These are phyloP conservation scores for Chaetomium olivaceum DNA, from an alignment of 2,329 filamentous ascomycete species.

Conservation along the genomic window DNA sequence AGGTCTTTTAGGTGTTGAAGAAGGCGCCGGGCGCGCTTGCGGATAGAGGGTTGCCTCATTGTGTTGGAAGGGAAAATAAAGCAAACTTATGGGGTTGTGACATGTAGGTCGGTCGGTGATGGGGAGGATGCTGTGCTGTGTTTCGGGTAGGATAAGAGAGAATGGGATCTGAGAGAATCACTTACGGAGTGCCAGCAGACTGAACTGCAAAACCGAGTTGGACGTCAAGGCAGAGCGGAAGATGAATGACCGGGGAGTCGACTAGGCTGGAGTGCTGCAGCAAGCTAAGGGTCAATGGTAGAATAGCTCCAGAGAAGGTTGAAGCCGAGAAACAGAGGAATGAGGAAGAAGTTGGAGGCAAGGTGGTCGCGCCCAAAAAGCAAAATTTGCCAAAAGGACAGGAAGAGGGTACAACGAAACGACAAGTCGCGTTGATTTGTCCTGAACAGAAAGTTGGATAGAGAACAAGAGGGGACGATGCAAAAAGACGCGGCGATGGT, in stretches of 20 bases:
- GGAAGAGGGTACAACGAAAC: conserved; percentile 14
- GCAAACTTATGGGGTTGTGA: background rate
- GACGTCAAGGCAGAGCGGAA: background rate
- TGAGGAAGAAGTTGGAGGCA: background rate
- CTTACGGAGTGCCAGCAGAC: background rate
- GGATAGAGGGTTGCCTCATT: conserved; percentile 13
- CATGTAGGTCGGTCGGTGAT: background rate
- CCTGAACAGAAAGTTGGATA: conserved; percentile 15
- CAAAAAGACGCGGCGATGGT: conserved; percentile 18
- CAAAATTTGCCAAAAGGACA: conserved; percentile 23
- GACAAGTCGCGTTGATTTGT: conserved; percentile 12
- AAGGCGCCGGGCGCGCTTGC: conserved; percentile 21
- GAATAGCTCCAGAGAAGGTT: background rate
- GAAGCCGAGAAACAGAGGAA: background rate
- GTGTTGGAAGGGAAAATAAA: background rate
- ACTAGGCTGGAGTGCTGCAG: background rate
- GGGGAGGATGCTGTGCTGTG: background rate
- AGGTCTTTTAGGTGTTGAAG: conserved; percentile 22
- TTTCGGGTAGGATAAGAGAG: background rate
- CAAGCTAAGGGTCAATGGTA: background rate
- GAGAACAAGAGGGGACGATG: conserved; percentile 24
- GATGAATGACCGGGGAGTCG: background rate
- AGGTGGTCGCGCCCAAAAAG: conserved; percentile 13
- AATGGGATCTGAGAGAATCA: background rate
- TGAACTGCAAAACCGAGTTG: background rate